Conservation (phyloP, 441 rosid genomes). For the Adansonia grandidieri region DNA sequence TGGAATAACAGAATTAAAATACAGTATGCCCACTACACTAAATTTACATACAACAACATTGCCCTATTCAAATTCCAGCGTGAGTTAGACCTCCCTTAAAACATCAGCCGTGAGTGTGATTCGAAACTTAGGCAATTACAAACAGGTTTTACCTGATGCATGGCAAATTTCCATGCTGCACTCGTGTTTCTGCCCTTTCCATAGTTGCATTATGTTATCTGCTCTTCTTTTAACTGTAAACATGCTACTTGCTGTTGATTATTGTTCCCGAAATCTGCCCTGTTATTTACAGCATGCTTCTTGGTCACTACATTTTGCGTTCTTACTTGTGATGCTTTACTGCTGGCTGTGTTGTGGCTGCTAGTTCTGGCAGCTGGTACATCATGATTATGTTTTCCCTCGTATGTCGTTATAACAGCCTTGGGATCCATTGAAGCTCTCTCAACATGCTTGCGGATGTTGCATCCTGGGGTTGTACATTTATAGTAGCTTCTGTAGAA, state of each 20-base stretch:
- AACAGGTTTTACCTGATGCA: conserved; percentile 11
- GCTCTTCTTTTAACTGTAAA: conserved; percentile 75
- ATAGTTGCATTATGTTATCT: conserved; percentile 41
- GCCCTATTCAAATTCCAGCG: conserved; percentile 14
- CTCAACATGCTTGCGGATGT: conserved; percentile 89
- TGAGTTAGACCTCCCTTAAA: conserved; percentile 31
- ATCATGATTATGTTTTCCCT: conserved; percentile 86
- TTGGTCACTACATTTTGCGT: conserved; percentile 33
- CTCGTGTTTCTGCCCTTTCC: conserved; percentile 1
- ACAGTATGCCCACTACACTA: conserved; percentile 32
- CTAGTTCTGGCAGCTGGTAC: conserved; percentile 71
- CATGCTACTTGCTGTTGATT: conserved; percentile 57
- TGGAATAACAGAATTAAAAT: conserved; percentile 27
- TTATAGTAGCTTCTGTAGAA: conserved; percentile 82
- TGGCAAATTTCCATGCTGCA: too few relatives aligned
- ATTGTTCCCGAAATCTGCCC: conserved; percentile 36
- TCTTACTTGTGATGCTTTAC: conserved; percentile 46
- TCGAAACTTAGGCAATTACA: conserved; percentile 26
- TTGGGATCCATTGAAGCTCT: conserved; percentile 75
- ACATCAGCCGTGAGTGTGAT: conserved; percentile 32
- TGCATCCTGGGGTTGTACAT: conserved; percentile 86
- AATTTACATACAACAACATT: conserved; percentile 35
- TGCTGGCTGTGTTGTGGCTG: conserved; percentile 60
- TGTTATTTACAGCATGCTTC: conserved; percentile 36
- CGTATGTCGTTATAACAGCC: conserved; percentile 83